Percentiles rank a stretch among this genome's conserved stretches.
phyloP scores from a whole-genome alignment of 208 protist genomes.

The Borovskyia barvae region DNA sequence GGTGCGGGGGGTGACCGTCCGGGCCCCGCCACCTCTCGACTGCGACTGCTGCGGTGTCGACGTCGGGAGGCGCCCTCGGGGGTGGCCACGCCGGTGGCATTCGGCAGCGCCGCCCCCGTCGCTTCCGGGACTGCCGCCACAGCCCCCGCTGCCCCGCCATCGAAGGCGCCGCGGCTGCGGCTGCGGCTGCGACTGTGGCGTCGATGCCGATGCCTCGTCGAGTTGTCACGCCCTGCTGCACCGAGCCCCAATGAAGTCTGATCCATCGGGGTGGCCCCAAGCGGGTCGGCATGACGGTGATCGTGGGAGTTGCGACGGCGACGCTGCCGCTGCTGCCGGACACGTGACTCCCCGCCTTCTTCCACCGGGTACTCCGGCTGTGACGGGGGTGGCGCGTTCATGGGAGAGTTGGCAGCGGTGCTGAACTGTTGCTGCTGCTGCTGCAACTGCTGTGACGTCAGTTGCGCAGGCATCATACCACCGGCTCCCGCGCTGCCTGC shows the following conservation, averaged over 20 bases:
- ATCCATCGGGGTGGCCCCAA: constrained; percentile 4
- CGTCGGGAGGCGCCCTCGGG: not conserved
- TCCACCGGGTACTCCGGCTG: constrained; percentile 13
- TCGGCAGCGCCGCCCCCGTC: not conserved
- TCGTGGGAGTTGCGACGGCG: constrained; percentile 18
- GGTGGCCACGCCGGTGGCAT: not conserved
- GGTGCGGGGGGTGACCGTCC: too few relatives aligned
- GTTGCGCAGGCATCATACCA: constrained; percentile 2
- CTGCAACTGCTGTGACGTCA: not conserved
- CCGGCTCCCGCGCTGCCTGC: constrained; percentile 11
- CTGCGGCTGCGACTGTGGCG: constrained; percentile 19
- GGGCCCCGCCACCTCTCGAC: not conserved
- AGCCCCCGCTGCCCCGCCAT: constrained; percentile 5
- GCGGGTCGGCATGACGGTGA: constrained; percentile 21
- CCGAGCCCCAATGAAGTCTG: constrained; percentile 9
- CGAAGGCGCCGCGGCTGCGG: constrained; percentile 17
- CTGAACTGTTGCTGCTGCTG: not conserved
- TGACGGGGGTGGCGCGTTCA: not conserved
- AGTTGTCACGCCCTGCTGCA: constrained; percentile 2
- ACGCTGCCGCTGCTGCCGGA: constrained; percentile 8
- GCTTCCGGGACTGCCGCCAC: constrained; percentile 1
- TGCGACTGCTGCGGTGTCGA: not conserved
- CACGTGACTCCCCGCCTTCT: constrained; percentile 2
- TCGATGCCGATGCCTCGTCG: constrained; percentile 9
- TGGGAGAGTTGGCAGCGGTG: not conserved